phyloP scores from a whole-genome alignment of 2,329 filamentous ascomycete species.

The Endothia cerciana region DNA sequence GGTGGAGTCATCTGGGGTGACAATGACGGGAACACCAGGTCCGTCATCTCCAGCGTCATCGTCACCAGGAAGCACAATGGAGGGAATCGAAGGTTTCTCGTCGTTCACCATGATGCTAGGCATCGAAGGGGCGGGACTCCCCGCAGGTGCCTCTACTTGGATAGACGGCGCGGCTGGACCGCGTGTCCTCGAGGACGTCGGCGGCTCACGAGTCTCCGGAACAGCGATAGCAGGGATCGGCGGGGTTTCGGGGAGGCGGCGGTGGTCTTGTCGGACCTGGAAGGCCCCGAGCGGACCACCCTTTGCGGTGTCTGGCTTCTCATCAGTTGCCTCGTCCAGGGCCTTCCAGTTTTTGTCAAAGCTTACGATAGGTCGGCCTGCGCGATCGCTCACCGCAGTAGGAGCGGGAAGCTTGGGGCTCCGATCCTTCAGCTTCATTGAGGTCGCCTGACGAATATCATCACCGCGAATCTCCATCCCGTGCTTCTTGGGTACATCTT shows the following conservation, averaged over 20 bases:
- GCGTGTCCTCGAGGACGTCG: slow-evolving; percentile 42
- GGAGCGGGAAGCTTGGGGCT: slow-evolving; percentile 87
- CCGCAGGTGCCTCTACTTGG: slow-evolving; percentile 47
- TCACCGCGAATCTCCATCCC: slow-evolving; percentile 83
- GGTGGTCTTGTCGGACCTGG: slow-evolving; percentile 37
- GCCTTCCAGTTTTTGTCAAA: slow-evolving; percentile 86
- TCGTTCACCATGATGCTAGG: slow-evolving; percentile 56
- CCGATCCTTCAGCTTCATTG: slow-evolving; percentile 83
- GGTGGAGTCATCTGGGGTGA: slow-evolving; percentile 49
- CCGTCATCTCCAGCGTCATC: slow-evolving; percentile 31
- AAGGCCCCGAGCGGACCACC: slow-evolving; percentile 29
- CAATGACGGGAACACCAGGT: slow-evolving; percentile 45
- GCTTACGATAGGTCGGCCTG: slow-evolving; percentile 94
- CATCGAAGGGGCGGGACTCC: slow-evolving; percentile 39
- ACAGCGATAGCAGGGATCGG: slow-evolving; percentile 59
- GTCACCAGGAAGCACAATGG: slow-evolving; percentile 47
- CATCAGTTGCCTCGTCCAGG: slow-evolving; percentile 71
- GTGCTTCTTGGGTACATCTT: slow-evolving; percentile 67
- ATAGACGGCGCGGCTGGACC: slow-evolving; percentile 46
- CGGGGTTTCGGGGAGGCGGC: slow-evolving; percentile 37
- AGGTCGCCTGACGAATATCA: slow-evolving; percentile 88
- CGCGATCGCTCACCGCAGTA: slow-evolving; percentile 86
- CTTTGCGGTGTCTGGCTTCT: slow-evolving; percentile 57
- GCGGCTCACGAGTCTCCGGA: slow-evolving; percentile 50
- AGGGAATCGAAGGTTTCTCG: slow-evolving; percentile 49